Conservation (phyloP, 306 rosid species). For the Vigna nakashimae region DNA sequence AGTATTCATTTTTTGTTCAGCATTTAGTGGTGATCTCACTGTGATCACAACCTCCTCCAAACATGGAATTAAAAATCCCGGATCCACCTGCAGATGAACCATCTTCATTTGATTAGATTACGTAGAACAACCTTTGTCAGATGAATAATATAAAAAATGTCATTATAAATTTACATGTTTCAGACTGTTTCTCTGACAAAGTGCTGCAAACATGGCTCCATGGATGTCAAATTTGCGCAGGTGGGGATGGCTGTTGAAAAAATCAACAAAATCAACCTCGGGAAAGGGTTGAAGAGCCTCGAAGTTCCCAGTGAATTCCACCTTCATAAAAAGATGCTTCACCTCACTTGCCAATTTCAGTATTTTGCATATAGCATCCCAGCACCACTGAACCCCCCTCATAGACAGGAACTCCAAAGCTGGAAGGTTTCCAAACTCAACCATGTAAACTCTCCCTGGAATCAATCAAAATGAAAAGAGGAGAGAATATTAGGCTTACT, state of each 20-base stretch:
- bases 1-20: conserved; percentile 91
- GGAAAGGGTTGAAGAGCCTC: conserved; percentile 93
- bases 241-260: conserved; percentile 86
- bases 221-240: conserved; percentile 81
- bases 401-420: conserved; percentile 81
- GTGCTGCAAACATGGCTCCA: conserved; percentile 99
- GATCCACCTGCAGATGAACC: conserved; percentile 66
- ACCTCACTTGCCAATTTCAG: conserved; percentile 84
- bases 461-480: conserved; percentile 25
- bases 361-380: conserved; percentile 90
- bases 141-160: conserved; percentile 10
- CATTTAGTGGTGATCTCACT: conserved; percentile 90
- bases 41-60: conserved; percentile 84
- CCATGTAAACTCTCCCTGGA: conserved; percentile 88
- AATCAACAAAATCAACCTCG: conserved; percentile 89
- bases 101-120: conserved; percentile 13
- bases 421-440: conserved; percentile 79
- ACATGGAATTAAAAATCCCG: conserved; percentile 73
- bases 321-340: conserved; percentile 93
- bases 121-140: neutral
- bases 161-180: conserved; percentile 60
- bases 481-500: neutral
- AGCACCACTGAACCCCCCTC: conserved; percentile 92
- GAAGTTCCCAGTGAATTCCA: conserved; percentile 89
- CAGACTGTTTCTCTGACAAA: conserved; percentile 91